Base-by-base conservation (phyloP, 2,329 filamentous ascomycete genomes). In the Fusarium succisae region DNA sequence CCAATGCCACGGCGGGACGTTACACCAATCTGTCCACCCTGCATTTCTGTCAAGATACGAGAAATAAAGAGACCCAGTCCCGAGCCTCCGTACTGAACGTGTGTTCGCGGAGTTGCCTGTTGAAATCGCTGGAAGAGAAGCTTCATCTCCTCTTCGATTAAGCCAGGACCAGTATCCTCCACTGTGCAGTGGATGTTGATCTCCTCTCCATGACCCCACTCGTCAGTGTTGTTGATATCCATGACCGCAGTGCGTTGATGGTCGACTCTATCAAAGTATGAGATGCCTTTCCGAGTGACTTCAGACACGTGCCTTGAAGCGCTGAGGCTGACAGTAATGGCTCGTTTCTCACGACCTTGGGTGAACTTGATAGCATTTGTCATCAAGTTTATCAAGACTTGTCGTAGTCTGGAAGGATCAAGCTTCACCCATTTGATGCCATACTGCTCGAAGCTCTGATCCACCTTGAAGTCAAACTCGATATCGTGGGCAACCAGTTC, bases 21-120 rank as follows among this genome's bases (percentile, higher is more conserved):
- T 6, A 95, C 92, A 13, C 92, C 92, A 63, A 95, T 94, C 79
- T 94, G 92, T 6, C 93, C 93, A 20, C 93, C 93, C 82, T 95
- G 93, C 56, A 95, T 83, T 79, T 95, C 92, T 4, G 92, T 93
- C 55, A 95, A 83, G 76, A 93, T 92, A 43, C 92, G 87, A 9
- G 91, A 94, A 79, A 95, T 95, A 83, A 94, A 95, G 3, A 95
- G 84, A 1, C 92, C 92, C 1, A 94, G 83, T 0, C 92, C 92
- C 1, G 90, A 92, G 13, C 92, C 92, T 28, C 92, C 92, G 70
- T 93, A 94, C 71, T 92, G 90, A 6, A 93, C 91, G 77, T 94
- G 92, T 1, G 91, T 93, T 35, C 91, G 86, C 8, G 91, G 91
- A 13, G 89, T 89, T 1, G 91, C 91, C 78, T 93, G 91, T 18